Base-by-base conservation (phyloP, 305 asterid genomes). In the Rubia peregrina region DNA sequence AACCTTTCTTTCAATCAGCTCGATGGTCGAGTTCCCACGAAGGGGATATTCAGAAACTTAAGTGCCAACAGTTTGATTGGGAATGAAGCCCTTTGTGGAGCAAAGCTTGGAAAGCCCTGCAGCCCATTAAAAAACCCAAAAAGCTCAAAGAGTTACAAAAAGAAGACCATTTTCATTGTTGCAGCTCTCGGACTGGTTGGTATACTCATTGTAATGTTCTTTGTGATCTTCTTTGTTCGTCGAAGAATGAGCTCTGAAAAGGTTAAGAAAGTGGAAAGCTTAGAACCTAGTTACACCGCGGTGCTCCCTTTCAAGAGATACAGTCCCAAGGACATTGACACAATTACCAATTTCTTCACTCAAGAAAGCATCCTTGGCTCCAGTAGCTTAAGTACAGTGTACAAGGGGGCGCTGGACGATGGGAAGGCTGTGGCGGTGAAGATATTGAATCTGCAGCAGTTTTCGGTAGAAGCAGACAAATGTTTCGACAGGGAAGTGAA, bases 1-100 rank as follows among this genome's bases (percentile, higher is more conserved):
- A 83, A 92, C 76, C 90, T 90, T 71, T 86, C 98, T 38, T 85
- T 80, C 85, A 92, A 92, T 75, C 75, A 71, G 71, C 93, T 92
- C 17, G 85, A 86, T 72, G 97, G 98, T 14, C 85, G 8, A 51
- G 83, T 88, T 74, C 98, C 96, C 7, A 76, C 77, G 51, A 68
- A 63, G 9, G 93, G 95, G 44, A 60, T 84, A 49, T 86, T 92
- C 72, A 21, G 60, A 43, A 75, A 75, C 51, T 73, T 78, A 56
- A 76, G 44, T 55, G 59, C 70, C 30, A 48, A 71, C 13, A 73
- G 75, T 80, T 71, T 92, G 41, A 71, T 73, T 61, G 97, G 96
- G 33, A 92, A 92, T 77, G 79, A 79, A 63, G 76, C 73, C 62
- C 96, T 92, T 7, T 88, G 97, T 68, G 97, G 96, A 51, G 30